Conservation (phyloP, 1,284 basidiomycete species). For the Sphaerobolus stellatus region DNA sequence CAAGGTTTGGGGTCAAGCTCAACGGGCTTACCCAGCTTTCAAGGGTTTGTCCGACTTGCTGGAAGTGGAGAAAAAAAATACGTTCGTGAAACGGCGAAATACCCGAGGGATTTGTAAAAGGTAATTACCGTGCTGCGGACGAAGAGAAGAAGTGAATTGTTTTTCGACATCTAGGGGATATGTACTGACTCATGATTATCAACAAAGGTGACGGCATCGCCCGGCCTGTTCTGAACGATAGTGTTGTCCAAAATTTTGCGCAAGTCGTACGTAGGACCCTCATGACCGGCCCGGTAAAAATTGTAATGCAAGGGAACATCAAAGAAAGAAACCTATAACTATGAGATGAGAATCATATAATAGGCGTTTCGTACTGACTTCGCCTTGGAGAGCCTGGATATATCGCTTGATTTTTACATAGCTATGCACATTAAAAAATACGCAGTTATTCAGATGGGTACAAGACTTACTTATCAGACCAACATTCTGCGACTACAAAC, state of each 20-base stretch:
- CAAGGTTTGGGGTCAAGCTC: neutral
- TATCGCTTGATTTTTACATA: constrained; percentile 53
- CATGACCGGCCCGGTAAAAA: constrained; percentile 62
- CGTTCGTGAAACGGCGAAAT: constrained; percentile 8
- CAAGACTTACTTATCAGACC: constrained; percentile 61
- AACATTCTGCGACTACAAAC: constrained; percentile 75
- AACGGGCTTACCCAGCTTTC: constrained; percentile 77
- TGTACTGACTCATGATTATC: constrained; percentile 78
- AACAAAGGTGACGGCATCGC: constrained; percentile 79
- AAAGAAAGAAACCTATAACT: constrained; percentile 66
- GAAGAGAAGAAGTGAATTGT: neutral
- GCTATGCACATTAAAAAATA: constrained; percentile 34
- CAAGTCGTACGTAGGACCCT: constrained; percentile 62
- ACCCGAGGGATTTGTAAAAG: no score
- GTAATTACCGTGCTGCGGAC: constrained; percentile 7
- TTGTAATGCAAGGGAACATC: constrained; percentile 78
- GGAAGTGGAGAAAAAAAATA: constrained; percentile 9
- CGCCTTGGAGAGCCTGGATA: constrained; percentile 58
- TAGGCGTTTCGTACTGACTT: no score
- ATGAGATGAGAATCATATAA: no score
- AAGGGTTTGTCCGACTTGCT: constrained; percentile 72
- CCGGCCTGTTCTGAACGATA: constrained; percentile 55
- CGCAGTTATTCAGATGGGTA: constrained; percentile 5
- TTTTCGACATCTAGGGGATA: constrained; percentile 8
- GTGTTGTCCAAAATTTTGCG: constrained; percentile 60